Conservation (phyloP, 2,329 filamentous ascomycete genomes). For the Neurospora sp. region DNA sequence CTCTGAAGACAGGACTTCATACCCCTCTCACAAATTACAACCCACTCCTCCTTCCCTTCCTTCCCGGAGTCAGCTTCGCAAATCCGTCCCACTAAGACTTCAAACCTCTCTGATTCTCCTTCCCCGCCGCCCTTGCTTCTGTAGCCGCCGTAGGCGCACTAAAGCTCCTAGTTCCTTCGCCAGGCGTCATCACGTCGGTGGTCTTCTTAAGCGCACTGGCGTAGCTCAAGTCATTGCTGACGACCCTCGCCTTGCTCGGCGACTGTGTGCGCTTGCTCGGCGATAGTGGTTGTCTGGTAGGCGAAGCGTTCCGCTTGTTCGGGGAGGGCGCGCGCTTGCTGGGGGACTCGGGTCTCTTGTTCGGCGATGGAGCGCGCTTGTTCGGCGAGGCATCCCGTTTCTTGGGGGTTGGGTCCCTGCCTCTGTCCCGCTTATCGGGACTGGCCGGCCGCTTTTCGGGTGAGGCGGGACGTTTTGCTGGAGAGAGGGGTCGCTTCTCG, state of each 20-base stretch:
- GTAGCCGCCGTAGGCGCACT: neutral
- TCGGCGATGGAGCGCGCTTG: neutral
- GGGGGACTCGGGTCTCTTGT: neutral
- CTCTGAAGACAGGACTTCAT: no score
- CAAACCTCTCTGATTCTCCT: neutral
- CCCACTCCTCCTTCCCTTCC: neutral
- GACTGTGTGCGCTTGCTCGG: neutral
- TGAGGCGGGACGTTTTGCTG: neutral
- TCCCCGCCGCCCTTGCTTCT: neutral
- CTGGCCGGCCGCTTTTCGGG: neutral
- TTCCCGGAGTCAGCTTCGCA: neutral
- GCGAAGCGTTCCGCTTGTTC: neutral
- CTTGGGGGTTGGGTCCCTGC: neutral
- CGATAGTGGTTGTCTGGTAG: neutral
- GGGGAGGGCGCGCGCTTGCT: neutral
- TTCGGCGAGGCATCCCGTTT: neutral
- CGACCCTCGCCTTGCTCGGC: neutral
- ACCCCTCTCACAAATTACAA: neutral
- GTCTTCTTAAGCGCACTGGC: neutral
- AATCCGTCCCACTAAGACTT: neutral
- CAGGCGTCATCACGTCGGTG: neutral
- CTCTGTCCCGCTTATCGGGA: neutral
- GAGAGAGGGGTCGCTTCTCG: neutral
- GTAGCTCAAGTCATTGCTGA: neutral
- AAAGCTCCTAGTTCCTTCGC: neutral